Evolutionary conservation across 352 stramenopile genomes (phyloP), one percentile per base, ranked within the genome.

Genomic region (Porosira glacialis): DNA sequence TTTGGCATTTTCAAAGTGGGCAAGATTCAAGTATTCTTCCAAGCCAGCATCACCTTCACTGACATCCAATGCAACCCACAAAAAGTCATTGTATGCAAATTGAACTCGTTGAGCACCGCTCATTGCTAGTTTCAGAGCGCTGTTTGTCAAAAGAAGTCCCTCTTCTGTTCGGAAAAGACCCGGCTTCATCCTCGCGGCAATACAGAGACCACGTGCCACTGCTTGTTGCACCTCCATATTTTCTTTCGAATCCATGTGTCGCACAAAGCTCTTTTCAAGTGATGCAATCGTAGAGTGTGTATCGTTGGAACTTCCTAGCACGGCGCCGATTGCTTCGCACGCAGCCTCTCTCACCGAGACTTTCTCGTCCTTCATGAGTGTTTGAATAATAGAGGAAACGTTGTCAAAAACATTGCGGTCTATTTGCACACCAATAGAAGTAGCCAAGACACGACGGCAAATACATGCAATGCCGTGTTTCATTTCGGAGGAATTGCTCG

Each of bases 81-180:
- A 56, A 24, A 92, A 88, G 56, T 92, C 84, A 50, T 92, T 91
- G 58, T 83, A 90, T 11, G 80, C 73, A 66, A 87, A 89, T 60
- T 92, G 86, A 39, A 90, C 81, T 10, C 81, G 65, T 59, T 89
- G 81, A 15, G 74, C 52, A 22, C 80, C 83, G 58, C 69, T 83
- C 74, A 90, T 85, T 27, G 81, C 80, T 3, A 89, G 36, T 53
- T 88, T 86, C 35, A 92, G 58, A 31, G 77, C 83, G 55, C 62
- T 75, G 64, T 87, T 81, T 0, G 89, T 76, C 30, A 86, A 52
- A 7, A 39, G 33, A 27, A 92, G 31, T 8, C 55, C 75, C 6
- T 85, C 59, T 24, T 75, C 56, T 30, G 84, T 80, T n/a, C 77
- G 63, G 35, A 85, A 81, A 15, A 91, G 10, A 22, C 68, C 73